Evolutionary conservation across 768 basidiomycete species (phyloP).

Genomic region (Leucogyrophana mollusca): DNA sequence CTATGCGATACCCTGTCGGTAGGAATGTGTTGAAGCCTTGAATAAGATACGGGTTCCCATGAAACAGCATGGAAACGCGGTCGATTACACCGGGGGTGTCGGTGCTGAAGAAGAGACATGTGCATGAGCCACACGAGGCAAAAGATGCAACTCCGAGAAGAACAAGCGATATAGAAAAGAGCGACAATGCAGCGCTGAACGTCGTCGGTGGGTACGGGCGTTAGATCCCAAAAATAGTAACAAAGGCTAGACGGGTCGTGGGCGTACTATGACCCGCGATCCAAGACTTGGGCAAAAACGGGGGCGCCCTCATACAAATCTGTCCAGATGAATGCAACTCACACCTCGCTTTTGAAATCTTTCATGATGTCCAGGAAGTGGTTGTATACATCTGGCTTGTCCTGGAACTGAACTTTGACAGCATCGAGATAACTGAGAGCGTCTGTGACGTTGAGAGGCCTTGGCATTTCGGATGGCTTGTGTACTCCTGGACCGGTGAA

Average conservation of each 20-base stretch:
- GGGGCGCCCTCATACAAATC: not conserved
- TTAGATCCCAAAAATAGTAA: no score
- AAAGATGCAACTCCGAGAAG: conserved; percentile 1
- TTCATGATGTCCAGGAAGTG: conserved; percentile 97
- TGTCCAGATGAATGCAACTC: conserved; percentile 32
- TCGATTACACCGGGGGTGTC: conserved; percentile 98
- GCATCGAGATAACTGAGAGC: conserved; percentile 92
- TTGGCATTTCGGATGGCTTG: conserved; percentile 38
- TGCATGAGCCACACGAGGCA: conserved; percentile 9
- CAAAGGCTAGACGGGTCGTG: no score
- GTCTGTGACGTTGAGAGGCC: conserved; percentile 90
- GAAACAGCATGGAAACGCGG: conserved; percentile 90
- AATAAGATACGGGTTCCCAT: conserved; percentile 86
- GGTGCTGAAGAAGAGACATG: conserved; percentile 54
- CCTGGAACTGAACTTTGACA: conserved; percentile 88
- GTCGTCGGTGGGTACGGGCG: no score
- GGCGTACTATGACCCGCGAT: no score
- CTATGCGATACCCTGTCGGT: conserved; percentile 92
- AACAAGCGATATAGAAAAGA: conserved; percentile 8
- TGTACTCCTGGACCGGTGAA: conserved; percentile 23
- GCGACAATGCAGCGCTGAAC: not conserved
- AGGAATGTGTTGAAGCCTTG: conserved; percentile 98
- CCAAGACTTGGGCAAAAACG: not conserved
- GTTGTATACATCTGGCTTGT: conserved; percentile 93
- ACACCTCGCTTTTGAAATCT: conserved; percentile 97